Conservation (phyloP, 768 basidiomycete genomes). For the Panus rudis region DNA sequence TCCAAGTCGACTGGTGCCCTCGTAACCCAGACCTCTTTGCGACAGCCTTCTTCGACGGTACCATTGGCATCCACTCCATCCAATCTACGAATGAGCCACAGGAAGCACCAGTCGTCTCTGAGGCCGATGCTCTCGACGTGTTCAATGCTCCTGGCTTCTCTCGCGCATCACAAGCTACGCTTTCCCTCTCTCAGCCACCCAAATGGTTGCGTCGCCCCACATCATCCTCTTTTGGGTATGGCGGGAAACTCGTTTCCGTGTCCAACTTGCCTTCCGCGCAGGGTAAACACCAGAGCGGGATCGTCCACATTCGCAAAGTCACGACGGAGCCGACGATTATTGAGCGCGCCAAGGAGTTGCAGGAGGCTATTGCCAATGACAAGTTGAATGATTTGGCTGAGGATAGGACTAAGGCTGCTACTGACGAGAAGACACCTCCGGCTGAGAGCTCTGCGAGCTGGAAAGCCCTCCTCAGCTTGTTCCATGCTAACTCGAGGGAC, state of each 20-base stretch:
- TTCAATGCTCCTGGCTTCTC: conserved; percentile 63
- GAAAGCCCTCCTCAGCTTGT: conserved; percentile 85
- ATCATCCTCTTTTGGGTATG: conserved; percentile 83
- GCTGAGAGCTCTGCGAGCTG: conserved; percentile 49
- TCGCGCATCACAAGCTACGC: conserved; percentile 44
- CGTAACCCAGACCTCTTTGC: conserved; percentile 85
- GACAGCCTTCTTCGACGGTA: conserved; percentile 92
- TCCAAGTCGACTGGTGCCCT: conserved; percentile 96
- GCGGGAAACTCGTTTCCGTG: conserved; percentile 78
- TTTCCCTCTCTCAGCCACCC: conserved; percentile 91
- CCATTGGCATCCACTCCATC: conserved; percentile 86
- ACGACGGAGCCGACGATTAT: conserved; percentile 72
- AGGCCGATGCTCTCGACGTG: conserved; percentile 59
- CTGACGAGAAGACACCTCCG: background rate
- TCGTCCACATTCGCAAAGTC: conserved; percentile 73
- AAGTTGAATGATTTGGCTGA: conserved; percentile 64
- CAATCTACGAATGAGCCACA: conserved; percentile 69
- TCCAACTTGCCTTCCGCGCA: conserved; percentile 65
- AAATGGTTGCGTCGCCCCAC: conserved; percentile 90
- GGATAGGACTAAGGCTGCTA: conserved; percentile 35
- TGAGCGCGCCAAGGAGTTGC: conserved; percentile 63
- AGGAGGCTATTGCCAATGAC: conserved; percentile 50
- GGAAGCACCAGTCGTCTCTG: conserved; percentile 28
- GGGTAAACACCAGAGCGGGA: conserved; percentile 76
- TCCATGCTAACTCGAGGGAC: conserved; percentile 82